Evolutionary conservation across 2,329 filamentous ascomycete species (phyloP).

Genomic region (Aurifilum marmelostoma): DNA sequence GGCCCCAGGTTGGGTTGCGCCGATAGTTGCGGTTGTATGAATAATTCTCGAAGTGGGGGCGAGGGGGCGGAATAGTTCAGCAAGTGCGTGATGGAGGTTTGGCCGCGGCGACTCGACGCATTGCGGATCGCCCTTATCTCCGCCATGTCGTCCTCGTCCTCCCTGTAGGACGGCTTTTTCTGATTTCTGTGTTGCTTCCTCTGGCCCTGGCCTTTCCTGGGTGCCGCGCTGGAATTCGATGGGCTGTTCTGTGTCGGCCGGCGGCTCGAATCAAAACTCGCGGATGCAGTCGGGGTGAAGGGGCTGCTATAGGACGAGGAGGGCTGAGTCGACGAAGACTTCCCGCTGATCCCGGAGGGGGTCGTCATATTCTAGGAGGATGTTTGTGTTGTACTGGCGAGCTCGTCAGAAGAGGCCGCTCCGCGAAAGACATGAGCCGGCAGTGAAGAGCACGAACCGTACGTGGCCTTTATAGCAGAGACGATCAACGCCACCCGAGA

Average conservation of each 20-base stretch:
- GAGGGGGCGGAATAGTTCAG: conserved; percentile 88
- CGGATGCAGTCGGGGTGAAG: conserved; percentile 46
- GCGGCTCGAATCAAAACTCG: conserved; percentile 55
- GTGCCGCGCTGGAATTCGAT: conserved; percentile 45
- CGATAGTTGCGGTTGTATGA: conserved; percentile 61
- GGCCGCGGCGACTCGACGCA: conserved; percentile 75
- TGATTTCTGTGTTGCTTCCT: conserved; percentile 86
- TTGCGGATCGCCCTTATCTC: conserved; percentile 69
- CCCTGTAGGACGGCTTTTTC: conserved; percentile 61
- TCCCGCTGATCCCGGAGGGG: conserved; percentile 48
- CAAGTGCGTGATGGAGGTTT: conserved; percentile 95
- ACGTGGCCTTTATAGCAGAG: not conserved
- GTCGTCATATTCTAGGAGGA: conserved; percentile 33
- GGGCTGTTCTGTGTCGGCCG: conserved; percentile 47
- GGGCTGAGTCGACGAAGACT: conserved; percentile 51
- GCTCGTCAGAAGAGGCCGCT: not conserved
- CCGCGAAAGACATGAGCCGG: not conserved
- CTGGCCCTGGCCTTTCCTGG: conserved; percentile 75
- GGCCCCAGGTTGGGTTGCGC: conserved; percentile 78
- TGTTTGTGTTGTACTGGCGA: conserved; percentile 5
- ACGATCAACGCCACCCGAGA: not conserved
- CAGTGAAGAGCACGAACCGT: conserved; percentile 1
- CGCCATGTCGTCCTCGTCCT: conserved; percentile 85
- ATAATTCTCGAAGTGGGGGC: conserved; percentile 64
- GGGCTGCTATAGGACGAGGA: conserved; percentile 46